phyloP scores from a whole-genome alignment of 1,139 yeast genomes.

The Kodamaea derodonti region DNA sequence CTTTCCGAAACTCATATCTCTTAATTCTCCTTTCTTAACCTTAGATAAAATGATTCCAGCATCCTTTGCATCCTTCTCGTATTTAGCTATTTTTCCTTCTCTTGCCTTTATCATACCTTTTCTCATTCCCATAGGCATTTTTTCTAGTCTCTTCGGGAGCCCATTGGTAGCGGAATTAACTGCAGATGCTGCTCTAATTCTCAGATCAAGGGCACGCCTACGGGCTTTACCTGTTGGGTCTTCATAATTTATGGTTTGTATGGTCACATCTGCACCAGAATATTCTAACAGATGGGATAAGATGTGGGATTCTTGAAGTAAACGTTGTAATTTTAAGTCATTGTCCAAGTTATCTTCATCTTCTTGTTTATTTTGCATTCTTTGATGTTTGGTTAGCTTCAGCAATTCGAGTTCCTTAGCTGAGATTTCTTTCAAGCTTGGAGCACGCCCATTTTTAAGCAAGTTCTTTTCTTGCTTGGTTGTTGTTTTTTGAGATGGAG shows the following conservation, averaged over 20 bases:
- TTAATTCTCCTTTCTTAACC: slow-evolving; percentile 59
- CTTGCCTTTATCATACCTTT: slow-evolving; percentile 74
- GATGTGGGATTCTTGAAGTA: slow-evolving; percentile 82
- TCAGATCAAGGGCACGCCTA: slow-evolving; percentile 63
- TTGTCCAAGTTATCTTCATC: slow-evolving; percentile 60
- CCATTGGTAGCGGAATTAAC: slow-evolving; percentile 43
- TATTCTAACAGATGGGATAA: slow-evolving; percentile 52
- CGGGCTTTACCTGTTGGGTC: slow-evolving; percentile 81
- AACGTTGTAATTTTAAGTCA: slow-evolving; percentile 78
- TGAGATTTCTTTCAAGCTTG: slow-evolving; percentile 35
- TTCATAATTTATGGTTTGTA: slow-evolving; percentile 61
- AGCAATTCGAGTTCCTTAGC: slow-evolving; percentile 18
- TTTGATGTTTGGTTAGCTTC: slow-evolving; percentile 28
- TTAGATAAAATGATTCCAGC: slow-evolving; percentile 81
- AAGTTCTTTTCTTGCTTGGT: slow-evolving; percentile 30
- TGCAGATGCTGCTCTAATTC: slow-evolving; percentile 57
- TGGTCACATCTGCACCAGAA: slow-evolving; percentile 76
- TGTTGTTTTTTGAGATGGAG: slow-evolving; percentile 16
- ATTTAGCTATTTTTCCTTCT: slow-evolving; percentile 47
- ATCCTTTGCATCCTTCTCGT: slow-evolving; percentile 75
- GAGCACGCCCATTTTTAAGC: slow-evolving; percentile 40
- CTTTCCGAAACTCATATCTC: slow-evolving; percentile 53
- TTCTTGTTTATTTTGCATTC: slow-evolving; percentile 26
- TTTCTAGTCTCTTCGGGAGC: slow-evolving; percentile 51
- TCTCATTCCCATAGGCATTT: slow-evolving; percentile 84